These are phyloP conservation scores for Nigrospora osmanthi DNA, from an alignment of 2,329 filamentous ascomycete species.

Conservation along the genomic window DNA sequence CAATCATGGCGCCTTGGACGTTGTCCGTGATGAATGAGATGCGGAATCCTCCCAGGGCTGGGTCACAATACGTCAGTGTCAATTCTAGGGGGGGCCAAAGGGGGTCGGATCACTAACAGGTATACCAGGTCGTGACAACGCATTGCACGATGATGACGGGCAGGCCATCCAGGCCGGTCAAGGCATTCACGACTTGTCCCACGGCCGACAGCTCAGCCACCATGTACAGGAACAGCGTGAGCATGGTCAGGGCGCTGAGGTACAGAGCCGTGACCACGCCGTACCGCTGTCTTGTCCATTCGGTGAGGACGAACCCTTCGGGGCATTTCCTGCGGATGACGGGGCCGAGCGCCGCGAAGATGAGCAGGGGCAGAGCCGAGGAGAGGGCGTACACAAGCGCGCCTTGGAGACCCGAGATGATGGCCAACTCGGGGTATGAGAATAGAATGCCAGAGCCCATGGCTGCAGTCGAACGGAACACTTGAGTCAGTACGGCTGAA, in stretches of 20 bases:
- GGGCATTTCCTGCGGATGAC: conserved; percentile 75
- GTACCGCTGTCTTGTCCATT: conserved; percentile 77
- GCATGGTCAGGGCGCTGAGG: conserved; percentile 68
- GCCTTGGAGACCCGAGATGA: conserved; percentile 71
- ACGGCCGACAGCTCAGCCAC: conserved; percentile 75
- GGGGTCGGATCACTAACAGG: conserved; percentile 43
- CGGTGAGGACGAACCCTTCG: conserved; percentile 76
- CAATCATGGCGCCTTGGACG: conserved; percentile 71
- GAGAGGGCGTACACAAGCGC: conserved; percentile 69
- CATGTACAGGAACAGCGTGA: conserved; percentile 84
- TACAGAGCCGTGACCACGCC: conserved; percentile 62
- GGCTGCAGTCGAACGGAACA: conserved; percentile 48
- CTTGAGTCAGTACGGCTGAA: conserved; percentile 23
- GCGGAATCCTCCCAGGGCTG: conserved; percentile 72
- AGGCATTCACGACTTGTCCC: conserved; percentile 66
- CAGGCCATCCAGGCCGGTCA: conserved; percentile 68
- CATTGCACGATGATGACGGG: conserved; percentile 73
- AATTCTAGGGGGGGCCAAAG: background rate
- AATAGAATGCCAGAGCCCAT: conserved; percentile 80
- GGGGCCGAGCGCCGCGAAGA: conserved; percentile 68
- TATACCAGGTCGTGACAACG: conserved; percentile 73
- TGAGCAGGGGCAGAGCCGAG: conserved; percentile 63
- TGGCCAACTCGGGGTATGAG: conserved; percentile 73
- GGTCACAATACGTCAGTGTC: too few species aligned
- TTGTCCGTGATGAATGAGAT: conserved; percentile 82